Evolutionary conservation across 2,329 filamentous ascomycete species (phyloP), one percentile per base, ranked within the genome.

Genomic region (Pseudocercospora macadamiae): DNA sequence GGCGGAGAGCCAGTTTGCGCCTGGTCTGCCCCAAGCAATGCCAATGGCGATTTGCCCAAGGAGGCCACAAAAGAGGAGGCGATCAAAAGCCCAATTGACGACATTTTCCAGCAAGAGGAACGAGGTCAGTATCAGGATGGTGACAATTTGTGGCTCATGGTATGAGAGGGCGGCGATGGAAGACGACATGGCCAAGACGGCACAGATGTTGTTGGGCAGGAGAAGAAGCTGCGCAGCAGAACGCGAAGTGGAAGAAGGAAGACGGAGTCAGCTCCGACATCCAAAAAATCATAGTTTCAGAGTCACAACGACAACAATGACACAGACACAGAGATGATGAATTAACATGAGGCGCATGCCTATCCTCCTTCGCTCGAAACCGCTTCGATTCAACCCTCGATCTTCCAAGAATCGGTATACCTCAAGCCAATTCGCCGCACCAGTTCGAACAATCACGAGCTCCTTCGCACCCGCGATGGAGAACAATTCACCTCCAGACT

Each of bases 11-110:
- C 83, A 86, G 70, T 83, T 79, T 2, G 78, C 82, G 1, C 87
- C 87, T 0, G 89, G 89, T 0, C 81, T 82, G 7, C 89, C 89
- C 83, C 83, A 93, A 7, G 85, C 82, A 7, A 91, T 82, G 10
- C 89, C 89, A 16, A 91, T 71, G 6, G 91, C 76, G 12, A 93
- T 80, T 66, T 93, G 88, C 0, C 88, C 89, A 5, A 92, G 75
- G 0, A 92, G 80, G 0, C 89, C 89, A 67, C 88, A 65, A 49
- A 62, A 68, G 19, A 67, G 37, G 2, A 66, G 44, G 9, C 44
- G 52, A 37, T 70, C 65, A 32, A 70, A 57, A 2, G 59, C 47
- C 49, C 60, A 64, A 37, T 66, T 66, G 55, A 67, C 45, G 14
- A 32, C 59, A 51, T 68, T 68, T n/a, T 62, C 48, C 2, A 63